Conservation (phyloP, 768 basidiomycete species). For the Boletus eberwhitei region DNA sequence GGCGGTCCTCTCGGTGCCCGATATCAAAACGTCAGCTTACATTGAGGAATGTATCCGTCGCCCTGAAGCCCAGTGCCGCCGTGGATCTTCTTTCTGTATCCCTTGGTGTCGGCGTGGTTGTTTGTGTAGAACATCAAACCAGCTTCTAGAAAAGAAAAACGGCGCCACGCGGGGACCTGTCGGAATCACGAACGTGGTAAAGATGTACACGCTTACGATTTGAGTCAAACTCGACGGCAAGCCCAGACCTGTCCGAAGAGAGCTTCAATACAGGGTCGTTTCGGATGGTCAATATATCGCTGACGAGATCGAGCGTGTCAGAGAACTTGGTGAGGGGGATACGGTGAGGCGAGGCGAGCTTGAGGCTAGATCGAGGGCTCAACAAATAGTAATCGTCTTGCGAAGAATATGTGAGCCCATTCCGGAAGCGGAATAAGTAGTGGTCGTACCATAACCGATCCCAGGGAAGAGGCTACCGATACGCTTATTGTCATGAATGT, state of each 20-base stretch:
- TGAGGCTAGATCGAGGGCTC: conserved; percentile 33
- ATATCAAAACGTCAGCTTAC: conserved; percentile 36
- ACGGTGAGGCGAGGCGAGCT: conserved; percentile 43
- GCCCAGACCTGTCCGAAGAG: conserved; percentile 53
- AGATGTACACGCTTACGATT: conserved; percentile 52
- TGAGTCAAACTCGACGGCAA: conserved; percentile 58
- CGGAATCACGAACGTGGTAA: not conserved
- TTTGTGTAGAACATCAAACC: conserved; percentile 77
- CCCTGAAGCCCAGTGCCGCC: conserved; percentile 63
- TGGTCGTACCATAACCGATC: conserved; percentile 52
- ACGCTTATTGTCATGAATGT: conserved; percentile 46
- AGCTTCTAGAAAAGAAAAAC: conserved; percentile 43
- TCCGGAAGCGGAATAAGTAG: not conserved
- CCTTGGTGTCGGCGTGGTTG: conserved; percentile 44
- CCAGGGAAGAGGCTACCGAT: conserved; percentile 60
- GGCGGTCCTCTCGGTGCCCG: not conserved
- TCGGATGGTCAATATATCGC: conserved; percentile 29
- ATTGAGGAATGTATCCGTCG: conserved; percentile 56
- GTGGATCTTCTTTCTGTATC: conserved; percentile 68
- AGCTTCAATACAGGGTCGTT: conserved; percentile 51
- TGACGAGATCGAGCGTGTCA: conserved; percentile 42
- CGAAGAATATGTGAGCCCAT: not conserved
- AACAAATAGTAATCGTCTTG: conserved; percentile 68
- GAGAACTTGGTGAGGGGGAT: conserved; percentile 43
- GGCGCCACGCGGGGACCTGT: not conserved